Percentiles rank a stretch among this genome's conserved stretches.
phyloP scores from a whole-genome alignment of 768 basidiomycete species.

The Phlebiopsis gigantea region DNA sequence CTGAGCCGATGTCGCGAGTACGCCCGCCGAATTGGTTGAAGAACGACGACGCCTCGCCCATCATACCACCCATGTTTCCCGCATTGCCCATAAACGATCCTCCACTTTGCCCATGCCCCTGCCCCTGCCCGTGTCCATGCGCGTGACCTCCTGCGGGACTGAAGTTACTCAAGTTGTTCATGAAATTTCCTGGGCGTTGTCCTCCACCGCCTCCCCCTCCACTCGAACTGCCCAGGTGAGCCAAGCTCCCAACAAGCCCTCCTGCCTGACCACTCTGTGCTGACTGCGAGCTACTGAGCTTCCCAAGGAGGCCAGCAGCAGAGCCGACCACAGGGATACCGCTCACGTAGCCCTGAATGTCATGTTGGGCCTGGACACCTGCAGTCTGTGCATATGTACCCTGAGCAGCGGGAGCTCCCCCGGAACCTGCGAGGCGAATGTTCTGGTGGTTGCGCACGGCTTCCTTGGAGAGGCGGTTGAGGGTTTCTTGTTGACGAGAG shows the following conservation, averaged over 20 bases:
- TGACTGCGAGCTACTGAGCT: constrained; percentile 1
- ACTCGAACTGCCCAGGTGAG: neutral
- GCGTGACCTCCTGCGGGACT: neutral
- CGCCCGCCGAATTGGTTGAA: constrained; percentile 4
- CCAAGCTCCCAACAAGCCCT: neutral
- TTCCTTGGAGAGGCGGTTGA: constrained; percentile 58
- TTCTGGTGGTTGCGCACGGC: constrained; percentile 71
- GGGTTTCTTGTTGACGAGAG: constrained; percentile 37
- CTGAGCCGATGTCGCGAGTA: neutral
- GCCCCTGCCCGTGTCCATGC: constrained; percentile 1
- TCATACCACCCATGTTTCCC: constrained; percentile 8
- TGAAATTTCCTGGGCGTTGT: neutral
- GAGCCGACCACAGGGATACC: constrained; percentile 11
- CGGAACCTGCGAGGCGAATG: constrained; percentile 51
- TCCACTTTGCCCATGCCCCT: neutral
- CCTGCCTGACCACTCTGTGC: neutral
- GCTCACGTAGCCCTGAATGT: constrained; percentile 30
- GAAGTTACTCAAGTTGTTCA: neutral
- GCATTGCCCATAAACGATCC: no score
- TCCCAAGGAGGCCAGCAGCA: constrained; percentile 10
- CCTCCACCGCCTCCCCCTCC: neutral
- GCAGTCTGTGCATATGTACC: constrained; percentile 44
- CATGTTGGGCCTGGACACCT: constrained; percentile 44
- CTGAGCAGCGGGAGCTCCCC: constrained; percentile 38
- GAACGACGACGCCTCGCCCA: constrained; percentile 11